These are phyloP conservation scores for Termitomyces titanicus DNA, from an alignment of 768 basidiomycete species.

Conservation along the genomic window DNA sequence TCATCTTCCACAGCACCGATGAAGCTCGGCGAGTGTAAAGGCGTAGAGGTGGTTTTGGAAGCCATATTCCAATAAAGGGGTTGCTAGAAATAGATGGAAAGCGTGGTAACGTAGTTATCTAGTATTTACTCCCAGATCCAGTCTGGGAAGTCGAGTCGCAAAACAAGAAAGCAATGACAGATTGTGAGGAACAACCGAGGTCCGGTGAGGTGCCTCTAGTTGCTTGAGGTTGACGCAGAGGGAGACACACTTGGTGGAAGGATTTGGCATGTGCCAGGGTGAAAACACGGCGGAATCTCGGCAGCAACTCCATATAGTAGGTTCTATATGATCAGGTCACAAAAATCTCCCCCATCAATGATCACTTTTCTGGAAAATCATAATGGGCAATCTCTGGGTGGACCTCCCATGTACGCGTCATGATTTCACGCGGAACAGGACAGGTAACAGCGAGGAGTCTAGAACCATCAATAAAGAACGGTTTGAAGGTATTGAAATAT, in stretches of 20 bases:
- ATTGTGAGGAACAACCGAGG: not conserved
- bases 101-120: not conserved
- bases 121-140: slow-evolving; percentile 1
- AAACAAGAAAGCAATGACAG: not conserved
- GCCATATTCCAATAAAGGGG: slow-evolving; percentile 14
- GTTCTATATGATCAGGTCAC: not conserved
- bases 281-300: too few species aligned
- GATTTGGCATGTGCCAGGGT: too few species aligned
- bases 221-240: too few species aligned
- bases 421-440: not conserved
- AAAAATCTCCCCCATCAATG: too few species aligned
- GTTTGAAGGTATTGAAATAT: too few species aligned
- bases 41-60: slow-evolving; percentile 10
- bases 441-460: too few species aligned
- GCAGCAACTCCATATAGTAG: too few species aligned
- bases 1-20: slow-evolving; percentile 84
- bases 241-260: too few species aligned
- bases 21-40: slow-evolving; percentile 31
- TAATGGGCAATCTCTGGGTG: not conserved
- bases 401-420: not conserved
- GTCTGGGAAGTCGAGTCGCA: not conserved
- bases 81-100: slow-evolving; percentile 2
- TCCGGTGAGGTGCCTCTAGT: not conserved
- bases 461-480: too few species aligned
- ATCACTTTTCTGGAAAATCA: too few species aligned